Conservation (phyloP, 495 filamentous ascomycete species). For the Clavariopsis aquatica region DNA sequence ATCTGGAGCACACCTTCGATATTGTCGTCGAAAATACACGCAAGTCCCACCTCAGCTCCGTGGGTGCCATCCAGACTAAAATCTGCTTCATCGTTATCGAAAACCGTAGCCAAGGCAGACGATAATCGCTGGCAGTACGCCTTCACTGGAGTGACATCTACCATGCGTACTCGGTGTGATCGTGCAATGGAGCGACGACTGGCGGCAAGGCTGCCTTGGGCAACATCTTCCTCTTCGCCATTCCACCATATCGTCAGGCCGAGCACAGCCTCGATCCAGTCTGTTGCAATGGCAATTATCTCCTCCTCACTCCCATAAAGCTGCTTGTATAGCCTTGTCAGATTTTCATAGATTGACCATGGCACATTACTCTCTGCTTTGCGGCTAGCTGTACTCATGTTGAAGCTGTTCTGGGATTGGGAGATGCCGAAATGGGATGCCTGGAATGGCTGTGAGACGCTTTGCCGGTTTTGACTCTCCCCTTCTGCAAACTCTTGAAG, state of each 20-base stretch:
- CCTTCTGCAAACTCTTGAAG: constrained; percentile 59
- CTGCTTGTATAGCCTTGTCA: constrained; percentile 73
- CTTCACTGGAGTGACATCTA: constrained; percentile 51
- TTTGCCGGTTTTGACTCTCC: constrained; percentile 29
- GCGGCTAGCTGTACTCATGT: constrained; percentile 63
- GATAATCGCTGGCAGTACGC: constrained; percentile 58
- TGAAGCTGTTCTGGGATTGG: constrained; percentile 41
- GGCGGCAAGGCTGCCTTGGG: constrained; percentile 41
- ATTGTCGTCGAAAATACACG: constrained; percentile 75
- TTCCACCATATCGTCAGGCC: constrained; percentile 87
- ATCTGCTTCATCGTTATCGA: constrained; percentile 49
- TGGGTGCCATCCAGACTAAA: constrained; percentile 73
- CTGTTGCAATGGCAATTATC: constrained; percentile 68
- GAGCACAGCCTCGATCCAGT: constrained; percentile 86
- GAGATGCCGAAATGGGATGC: constrained; percentile 58
- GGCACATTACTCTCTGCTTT: constrained; percentile 81
- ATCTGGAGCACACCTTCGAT: constrained; percentile 71
- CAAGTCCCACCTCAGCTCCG: constrained; percentile 73
- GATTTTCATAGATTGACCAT: constrained; percentile 79
- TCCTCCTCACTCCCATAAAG: constrained; percentile 68
- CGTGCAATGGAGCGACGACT: constrained; percentile 43
- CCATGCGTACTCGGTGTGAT: constrained; percentile 41
- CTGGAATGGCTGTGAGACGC: constrained; percentile 42
- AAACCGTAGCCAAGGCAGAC: constrained; percentile 54
- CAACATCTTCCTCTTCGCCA: constrained; percentile 62